Percentiles rank a stretch among this genome's conserved stretches.
These are phyloP conservation scores for Blastosporella zonata DNA, from an alignment of 1,284 basidiomycete genomes.

Conservation along the genomic window DNA sequence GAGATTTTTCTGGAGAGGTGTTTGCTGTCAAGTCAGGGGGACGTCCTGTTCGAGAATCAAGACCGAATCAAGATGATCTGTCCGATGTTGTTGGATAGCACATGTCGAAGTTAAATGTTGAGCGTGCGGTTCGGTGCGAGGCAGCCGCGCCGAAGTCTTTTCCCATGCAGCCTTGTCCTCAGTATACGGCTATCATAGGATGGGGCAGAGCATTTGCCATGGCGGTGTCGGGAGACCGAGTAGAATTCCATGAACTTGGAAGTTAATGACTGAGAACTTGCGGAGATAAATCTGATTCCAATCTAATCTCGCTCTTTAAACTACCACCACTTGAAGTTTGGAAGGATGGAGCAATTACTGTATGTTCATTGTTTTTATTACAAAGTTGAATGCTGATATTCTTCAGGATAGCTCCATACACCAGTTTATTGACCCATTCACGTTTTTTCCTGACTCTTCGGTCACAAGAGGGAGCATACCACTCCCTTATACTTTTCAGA, in stretches of 20 bases:
- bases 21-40: not conserved
- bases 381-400: not conserved
- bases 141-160: no score
- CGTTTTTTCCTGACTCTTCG: slow-evolving; percentile 69
- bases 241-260: no score
- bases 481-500: slow-evolving; percentile 71
- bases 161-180: no score
- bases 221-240: no score
- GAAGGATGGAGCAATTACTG: slow-evolving; percentile 11
- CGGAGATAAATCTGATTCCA: no score
- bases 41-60: not conserved
- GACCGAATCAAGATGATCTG: not conserved
- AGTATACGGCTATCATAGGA: no score
- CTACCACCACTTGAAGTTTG: no score
- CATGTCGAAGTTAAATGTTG: no score
- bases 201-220: no score
- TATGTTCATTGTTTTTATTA: not conserved
- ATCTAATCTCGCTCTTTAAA: no score
- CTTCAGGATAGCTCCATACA: slow-evolving; percentile 47
- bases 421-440: slow-evolving; percentile 56
- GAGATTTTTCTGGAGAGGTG: not conserved
- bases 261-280: no score
- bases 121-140: no score
- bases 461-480: slow-evolving; percentile 61
- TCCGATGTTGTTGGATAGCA: not conserved